Evolutionary conservation across 1,284 basidiomycete species (phyloP).

Genomic region (Boletus subluridellus): DNA sequence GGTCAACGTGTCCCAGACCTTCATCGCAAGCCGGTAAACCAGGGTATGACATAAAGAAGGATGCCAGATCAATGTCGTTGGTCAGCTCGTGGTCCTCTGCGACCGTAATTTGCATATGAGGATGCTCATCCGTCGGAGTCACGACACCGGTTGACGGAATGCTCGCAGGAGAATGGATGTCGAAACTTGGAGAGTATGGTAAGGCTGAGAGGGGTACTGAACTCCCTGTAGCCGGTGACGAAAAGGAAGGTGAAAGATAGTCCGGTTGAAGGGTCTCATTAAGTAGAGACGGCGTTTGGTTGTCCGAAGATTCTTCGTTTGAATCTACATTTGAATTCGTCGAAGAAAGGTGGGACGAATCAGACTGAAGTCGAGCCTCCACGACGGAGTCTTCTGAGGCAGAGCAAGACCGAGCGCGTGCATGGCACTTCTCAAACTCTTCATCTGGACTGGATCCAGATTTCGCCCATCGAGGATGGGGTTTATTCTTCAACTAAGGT

Average conservation of each 20-base stretch:
- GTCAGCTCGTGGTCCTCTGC: slow-evolving; percentile 28
- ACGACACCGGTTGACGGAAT: slow-evolving; percentile 42
- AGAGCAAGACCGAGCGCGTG: slow-evolving; percentile 19
- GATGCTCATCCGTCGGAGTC: slow-evolving; percentile 41
- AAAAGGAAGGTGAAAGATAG: slow-evolving; percentile 12
- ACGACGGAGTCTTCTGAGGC: slow-evolving; percentile 11
- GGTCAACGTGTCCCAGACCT: slow-evolving; percentile 12
- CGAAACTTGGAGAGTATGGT: slow-evolving; percentile 31
- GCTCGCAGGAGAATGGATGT: slow-evolving; percentile 36
- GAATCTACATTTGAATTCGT: slow-evolving; percentile 1
- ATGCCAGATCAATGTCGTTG: slow-evolving; percentile 39
- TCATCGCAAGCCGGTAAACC: slow-evolving; percentile 27
- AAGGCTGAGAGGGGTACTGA: slow-evolving; percentile 7
- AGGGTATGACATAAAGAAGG: slow-evolving; percentile 41
- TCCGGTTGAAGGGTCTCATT: slow-evolving; percentile 10
- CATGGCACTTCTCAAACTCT: slow-evolving; percentile 28
- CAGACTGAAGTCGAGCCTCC: slow-evolving; percentile 5
- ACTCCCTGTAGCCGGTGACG: slow-evolving; percentile 5
- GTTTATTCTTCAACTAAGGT: slow-evolving; percentile 62
- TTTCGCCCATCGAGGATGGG: slow-evolving; percentile 63
- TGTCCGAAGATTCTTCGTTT: slow-evolving; percentile 3
- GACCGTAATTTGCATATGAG: slow-evolving; percentile 31
- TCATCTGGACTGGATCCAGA: slow-evolving; percentile 27
- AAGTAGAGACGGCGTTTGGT: slow-evolving; percentile 1
- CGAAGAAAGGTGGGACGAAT: not conserved